A percentile compares a stretch with the other conserved stretches of the same genome.
Evolutionary conservation across 2,329 filamentous ascomycete genomes (phyloP).

Genomic region (Paraphaeosphaeria sporulosa): DNA sequence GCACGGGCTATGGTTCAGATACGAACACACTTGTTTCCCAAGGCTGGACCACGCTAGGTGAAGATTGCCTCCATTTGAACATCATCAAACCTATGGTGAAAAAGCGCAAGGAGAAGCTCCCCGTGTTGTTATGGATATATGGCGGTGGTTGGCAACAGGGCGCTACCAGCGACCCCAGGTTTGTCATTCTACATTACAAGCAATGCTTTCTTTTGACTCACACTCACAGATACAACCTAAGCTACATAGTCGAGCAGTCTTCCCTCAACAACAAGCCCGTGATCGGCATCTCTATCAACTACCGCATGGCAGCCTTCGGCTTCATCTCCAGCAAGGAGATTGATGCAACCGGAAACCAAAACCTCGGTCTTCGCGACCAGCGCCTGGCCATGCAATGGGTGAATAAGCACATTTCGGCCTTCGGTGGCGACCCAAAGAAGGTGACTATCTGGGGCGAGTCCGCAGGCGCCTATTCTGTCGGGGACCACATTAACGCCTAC

Average conservation of each 20-base stretch:
- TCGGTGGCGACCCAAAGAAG: conserved; percentile 63
- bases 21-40: conserved; percentile 30
- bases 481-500: conserved; percentile 48
- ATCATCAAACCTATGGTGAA: conserved; percentile 35
- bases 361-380: conserved; percentile 69
- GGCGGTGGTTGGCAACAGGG: conserved; percentile 45
- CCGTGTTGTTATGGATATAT: conserved; percentile 44
- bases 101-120: conserved; percentile 21
- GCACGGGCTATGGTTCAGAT: conserved; percentile 37
- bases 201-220: background rate
- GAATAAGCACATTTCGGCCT: conserved; percentile 61
- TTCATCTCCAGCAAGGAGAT: conserved; percentile 56
- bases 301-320: conserved; percentile 59
- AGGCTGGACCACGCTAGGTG: conserved; percentile 35
- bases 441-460: conserved; percentile 68
- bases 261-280: conserved; percentile 39
- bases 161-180: conserved; percentile 42
- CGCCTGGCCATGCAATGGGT: conserved; percentile 68
- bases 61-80: conserved; percentile 57
- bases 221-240: conserved; percentile 36
- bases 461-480: conserved; percentile 66
- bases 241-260: conserved; percentile 41
- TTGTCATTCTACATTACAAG: background rate
- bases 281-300: conserved; percentile 54
- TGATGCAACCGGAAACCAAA: conserved; percentile 44